Conservation (phyloP, 805 yeast genomes). For the Ogataea nakhonphanomensis region DNA sequence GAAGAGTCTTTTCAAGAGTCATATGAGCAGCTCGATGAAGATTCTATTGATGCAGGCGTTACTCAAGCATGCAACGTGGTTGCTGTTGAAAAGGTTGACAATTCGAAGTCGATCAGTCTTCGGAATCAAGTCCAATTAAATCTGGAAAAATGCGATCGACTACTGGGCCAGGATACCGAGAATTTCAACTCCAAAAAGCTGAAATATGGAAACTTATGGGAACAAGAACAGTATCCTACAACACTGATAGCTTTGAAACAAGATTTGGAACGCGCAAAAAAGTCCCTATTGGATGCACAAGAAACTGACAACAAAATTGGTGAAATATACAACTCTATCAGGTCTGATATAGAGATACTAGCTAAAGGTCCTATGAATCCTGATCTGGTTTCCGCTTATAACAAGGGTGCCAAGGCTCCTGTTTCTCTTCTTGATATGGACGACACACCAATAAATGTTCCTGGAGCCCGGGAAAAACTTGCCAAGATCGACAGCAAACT, state of each 20-base stretch:
- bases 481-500: constrained; percentile 52
- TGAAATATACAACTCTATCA: constrained; percentile 41
- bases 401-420: constrained; percentile 12
- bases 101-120: constrained; percentile 27
- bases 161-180: constrained; percentile 33
- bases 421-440: constrained; percentile 64
- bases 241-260: constrained; percentile 16
- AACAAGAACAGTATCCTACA: constrained; percentile 22
- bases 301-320: constrained; percentile 55
- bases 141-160: constrained; percentile 36
- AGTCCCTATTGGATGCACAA: constrained; percentile 59
- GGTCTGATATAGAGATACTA: constrained; percentile 42
- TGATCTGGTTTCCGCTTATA: constrained; percentile 36
- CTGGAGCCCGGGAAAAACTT: constrained; percentile 37
- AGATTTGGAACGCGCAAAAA: constrained; percentile 45
- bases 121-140: constrained; percentile 37
- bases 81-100: constrained; percentile 23
- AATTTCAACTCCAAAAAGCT: constrained; percentile 34
- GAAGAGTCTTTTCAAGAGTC: constrained; percentile 11
- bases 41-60: constrained; percentile 38
- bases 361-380: constrained; percentile 41
- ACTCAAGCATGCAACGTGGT: constrained; percentile 38
- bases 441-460: constrained; percentile 34
- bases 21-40: constrained; percentile 21
- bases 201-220: constrained; percentile 37